Conservation (phyloP, 1,284 basidiomycete species). For the Tylopilus sp. region DNA sequence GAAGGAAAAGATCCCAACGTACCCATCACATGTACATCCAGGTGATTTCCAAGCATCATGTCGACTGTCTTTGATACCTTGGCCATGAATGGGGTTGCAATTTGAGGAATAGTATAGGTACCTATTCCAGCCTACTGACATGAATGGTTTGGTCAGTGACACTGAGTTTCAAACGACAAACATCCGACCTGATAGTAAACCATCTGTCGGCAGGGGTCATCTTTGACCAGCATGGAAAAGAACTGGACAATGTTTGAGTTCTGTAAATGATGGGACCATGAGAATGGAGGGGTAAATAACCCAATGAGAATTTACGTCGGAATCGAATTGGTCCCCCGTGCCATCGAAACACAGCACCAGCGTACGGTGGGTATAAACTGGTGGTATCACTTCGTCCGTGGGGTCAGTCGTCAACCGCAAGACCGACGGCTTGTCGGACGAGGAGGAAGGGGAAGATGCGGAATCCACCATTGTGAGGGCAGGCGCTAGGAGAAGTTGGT, state of each 20-base stretch:
- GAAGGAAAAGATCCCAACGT: constrained; percentile 4
- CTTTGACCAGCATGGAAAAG: constrained; percentile 55
- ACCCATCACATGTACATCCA: constrained; percentile 53
- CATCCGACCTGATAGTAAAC: constrained; percentile 55
- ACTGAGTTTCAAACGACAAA: not conserved
- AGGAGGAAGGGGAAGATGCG: not conserved
- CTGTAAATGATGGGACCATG: constrained; percentile 15
- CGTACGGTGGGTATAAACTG: constrained; percentile 39
- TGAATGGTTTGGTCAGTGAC: not conserved
- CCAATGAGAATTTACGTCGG: constrained; percentile 40
- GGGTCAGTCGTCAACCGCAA: constrained; percentile 8
- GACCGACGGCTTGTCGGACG: constrained; percentile 2
- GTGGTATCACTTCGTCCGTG: constrained; percentile 36
- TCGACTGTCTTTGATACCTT: constrained; percentile 46
- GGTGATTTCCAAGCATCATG: constrained; percentile 48
- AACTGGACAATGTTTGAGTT: constrained; percentile 51
- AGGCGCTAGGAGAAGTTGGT: not conserved
- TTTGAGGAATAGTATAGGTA: constrained; percentile 49
- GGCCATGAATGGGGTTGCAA: constrained; percentile 42
- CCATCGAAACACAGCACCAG: constrained; percentile 60
- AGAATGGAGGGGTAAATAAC: not conserved
- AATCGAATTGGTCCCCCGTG: constrained; percentile 55
- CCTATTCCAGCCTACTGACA: constrained; percentile 48
- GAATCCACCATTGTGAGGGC: constrained; percentile 13
- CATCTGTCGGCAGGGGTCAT: constrained; percentile 48